Conservation (phyloP, 345 rosid genomes). For the Salix koriyanagi region DNA sequence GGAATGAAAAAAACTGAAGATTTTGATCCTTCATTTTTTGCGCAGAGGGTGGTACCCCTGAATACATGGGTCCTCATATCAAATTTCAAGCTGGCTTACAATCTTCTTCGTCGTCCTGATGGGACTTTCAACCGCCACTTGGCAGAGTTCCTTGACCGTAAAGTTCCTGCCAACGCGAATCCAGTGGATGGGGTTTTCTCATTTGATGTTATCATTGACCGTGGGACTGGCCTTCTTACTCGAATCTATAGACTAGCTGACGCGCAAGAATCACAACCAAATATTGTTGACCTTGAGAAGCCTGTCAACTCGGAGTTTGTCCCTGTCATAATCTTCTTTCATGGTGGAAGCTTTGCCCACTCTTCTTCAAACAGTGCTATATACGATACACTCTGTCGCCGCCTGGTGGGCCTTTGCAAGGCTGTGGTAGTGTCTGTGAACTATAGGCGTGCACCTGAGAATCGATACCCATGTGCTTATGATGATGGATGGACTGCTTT, state of each 20-base stretch:
- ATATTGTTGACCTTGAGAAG: conserved; percentile 56
- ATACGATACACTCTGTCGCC: conserved; percentile 73
- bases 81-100: conserved; percentile 78
- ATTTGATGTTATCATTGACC: conserved; percentile 67
- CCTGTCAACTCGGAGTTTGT: conserved; percentile 57
- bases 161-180: conserved; percentile 64
- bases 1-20: conserved; percentile 1
- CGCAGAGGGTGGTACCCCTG: conserved; percentile 79
- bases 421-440: conserved; percentile 88
- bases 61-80: conserved; percentile 91
- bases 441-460: conserved; percentile 82
- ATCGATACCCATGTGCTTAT: conserved; percentile 76
- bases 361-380: conserved; percentile 80
- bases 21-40: conserved; percentile 17
- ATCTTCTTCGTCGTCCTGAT: conserved; percentile 76
- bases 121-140: conserved; percentile 90
- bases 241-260: conserved; percentile 62
- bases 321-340: conserved; percentile 79
- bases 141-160: conserved; percentile 89
- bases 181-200: conserved; percentile 77
- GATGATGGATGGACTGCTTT: conserved; percentile 90
- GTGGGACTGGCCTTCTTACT: conserved; percentile 46
- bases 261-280: conserved; percentile 40
- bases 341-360: conserved; percentile 95
- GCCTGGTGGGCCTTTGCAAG: conserved; percentile 60